Conservation (phyloP, 352 stramenopile species). For the Phytophthora foliorum region DNA sequence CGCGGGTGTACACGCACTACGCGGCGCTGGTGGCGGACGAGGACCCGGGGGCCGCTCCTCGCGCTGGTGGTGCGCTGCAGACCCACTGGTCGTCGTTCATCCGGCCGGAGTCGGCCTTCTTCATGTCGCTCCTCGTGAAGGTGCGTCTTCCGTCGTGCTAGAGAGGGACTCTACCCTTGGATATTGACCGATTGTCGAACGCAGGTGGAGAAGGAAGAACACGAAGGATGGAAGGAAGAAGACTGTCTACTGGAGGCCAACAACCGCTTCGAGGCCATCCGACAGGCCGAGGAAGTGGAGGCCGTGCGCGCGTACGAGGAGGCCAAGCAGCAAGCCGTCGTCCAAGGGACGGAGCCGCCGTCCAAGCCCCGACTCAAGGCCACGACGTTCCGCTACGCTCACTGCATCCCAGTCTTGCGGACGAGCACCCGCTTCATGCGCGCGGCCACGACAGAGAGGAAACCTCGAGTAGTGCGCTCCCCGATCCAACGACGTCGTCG, state of each 20-base stretch:
- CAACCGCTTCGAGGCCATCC: slow-evolving; percentile 25
- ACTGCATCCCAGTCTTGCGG: slow-evolving; percentile 36
- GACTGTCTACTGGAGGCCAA: slow-evolving; percentile 29
- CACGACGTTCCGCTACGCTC: slow-evolving; percentile 37
- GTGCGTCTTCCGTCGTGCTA: slow-evolving; percentile 4
- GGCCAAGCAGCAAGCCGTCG: slow-evolving; percentile 29
- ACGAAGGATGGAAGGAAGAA: slow-evolving; percentile 33
- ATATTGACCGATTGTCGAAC: neutral
- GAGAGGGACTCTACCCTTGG: neutral
- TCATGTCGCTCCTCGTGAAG: slow-evolving; percentile 34
- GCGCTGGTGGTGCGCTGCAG: slow-evolving; percentile 36
- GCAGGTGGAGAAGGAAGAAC: slow-evolving; percentile 39
- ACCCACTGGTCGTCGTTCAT: slow-evolving; percentile 47
- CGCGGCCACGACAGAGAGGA: slow-evolving; percentile 39
- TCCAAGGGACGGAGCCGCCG: slow-evolving; percentile 13
- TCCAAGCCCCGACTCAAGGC: slow-evolving; percentile 31
- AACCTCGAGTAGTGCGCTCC: slow-evolving; percentile 11
- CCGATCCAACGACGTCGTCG: slow-evolving; percentile 20
- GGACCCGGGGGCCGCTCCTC: slow-evolving; percentile 26
- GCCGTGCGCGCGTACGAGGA: slow-evolving; percentile 29
- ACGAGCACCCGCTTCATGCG: slow-evolving; percentile 44
- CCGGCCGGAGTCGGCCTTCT: slow-evolving; percentile 37
- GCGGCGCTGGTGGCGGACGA: slow-evolving; percentile 25
- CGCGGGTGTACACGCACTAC: slow-evolving; percentile 36
- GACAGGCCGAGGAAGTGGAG: slow-evolving; percentile 29